Evolutionary conservation across 2,329 filamentous ascomycete genomes (phyloP).

Genomic region (Xylaria sp.): DNA sequence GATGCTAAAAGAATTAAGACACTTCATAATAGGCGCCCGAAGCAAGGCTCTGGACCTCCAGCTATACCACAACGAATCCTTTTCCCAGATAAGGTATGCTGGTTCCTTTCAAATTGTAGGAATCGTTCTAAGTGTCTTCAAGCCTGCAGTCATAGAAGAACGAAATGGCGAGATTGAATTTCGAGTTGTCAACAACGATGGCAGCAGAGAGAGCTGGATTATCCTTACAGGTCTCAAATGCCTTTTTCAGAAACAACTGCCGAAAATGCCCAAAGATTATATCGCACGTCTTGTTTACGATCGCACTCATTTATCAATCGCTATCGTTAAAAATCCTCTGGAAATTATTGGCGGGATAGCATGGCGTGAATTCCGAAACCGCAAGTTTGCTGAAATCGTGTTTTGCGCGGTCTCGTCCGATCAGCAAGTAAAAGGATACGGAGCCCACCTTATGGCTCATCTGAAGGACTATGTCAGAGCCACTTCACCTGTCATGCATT

Average conservation of each 20-base stretch:
- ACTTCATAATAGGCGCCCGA: background rate
- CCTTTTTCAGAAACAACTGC: constrained; percentile 97
- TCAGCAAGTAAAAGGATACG: constrained; percentile 98
- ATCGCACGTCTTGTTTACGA: constrained; percentile 98
- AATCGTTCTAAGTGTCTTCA: background rate
- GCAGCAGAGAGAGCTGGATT: constrained; percentile 85
- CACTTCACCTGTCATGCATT: constrained; percentile 92
- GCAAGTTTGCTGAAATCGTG: constrained; percentile 96
- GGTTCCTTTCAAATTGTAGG: background rate
- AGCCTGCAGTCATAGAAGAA: constrained; percentile 93
- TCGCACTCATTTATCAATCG: constrained; percentile 93
- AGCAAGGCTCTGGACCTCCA: background rate
- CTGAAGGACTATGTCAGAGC: constrained; percentile 98
- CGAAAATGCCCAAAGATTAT: constrained; percentile 99
- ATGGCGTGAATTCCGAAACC: constrained; percentile 91
- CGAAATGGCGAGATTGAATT: constrained; percentile 96
- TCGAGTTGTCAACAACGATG: constrained; percentile 97
- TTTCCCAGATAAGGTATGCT: constrained; percentile 84
- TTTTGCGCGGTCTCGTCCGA: constrained; percentile 98
- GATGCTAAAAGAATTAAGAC: constrained; percentile 23
- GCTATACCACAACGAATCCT: constrained; percentile 62
- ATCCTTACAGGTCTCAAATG: constrained; percentile 96
- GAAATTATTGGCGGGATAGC: constrained; percentile 98
- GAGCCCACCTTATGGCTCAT: constrained; percentile 97
- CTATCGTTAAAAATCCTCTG: constrained; percentile 95